Base-by-base conservation (phyloP, 2,329 filamentous ascomycete species). In the Aspergillus neoniger region DNA sequence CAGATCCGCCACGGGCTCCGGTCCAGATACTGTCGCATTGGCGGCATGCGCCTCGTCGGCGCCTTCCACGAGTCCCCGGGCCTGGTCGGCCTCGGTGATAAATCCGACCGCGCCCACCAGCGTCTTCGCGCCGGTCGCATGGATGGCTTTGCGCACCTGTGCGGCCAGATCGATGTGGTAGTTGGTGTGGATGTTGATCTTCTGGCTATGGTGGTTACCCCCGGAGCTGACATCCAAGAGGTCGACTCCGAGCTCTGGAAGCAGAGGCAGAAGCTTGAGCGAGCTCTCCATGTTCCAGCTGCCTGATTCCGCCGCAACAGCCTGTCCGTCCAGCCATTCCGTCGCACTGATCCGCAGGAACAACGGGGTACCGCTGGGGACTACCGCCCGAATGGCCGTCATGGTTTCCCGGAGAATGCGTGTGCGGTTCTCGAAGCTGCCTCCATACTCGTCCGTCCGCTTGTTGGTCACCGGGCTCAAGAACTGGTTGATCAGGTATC, bases 401-500 rank as follows among this genome's bases (percentile, higher is more conserved):
- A 86, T 82, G 2, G 90, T 72, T 73, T 95, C 91, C 2, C 90
- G 77, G 0, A 85, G 82, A 3, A 95, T 73, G 0, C 90, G 84
- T 0, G 79, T 83, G 30, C 91, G 84, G 76, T 93, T 93, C 76
- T 81, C 77, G 59, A 82, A 75, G 66, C 73, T 76, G 62, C 83
- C 77, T 52, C 81, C 77, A 68, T 82, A 86, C 48, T 75, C 69
- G 66, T 86, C 84, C 0, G 79, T 89, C 14, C 91, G 83, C 59
- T 83, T 78, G 76, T 95, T 95, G 21, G 83, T 83, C 1, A 84
- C 83, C 0, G 90, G 90, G 1, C 85, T 88, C 4, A 92, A 63
- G 78, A 94, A 94, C 6, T 81, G 74, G 69, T 88, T 85, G 1
- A 93, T 76, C 0, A 95, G 82, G 70, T 93, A 94, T 1, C 91